Evolutionary conservation across 805 yeast genomes (phyloP).

Genomic region (Pichia kluyveri): DNA sequence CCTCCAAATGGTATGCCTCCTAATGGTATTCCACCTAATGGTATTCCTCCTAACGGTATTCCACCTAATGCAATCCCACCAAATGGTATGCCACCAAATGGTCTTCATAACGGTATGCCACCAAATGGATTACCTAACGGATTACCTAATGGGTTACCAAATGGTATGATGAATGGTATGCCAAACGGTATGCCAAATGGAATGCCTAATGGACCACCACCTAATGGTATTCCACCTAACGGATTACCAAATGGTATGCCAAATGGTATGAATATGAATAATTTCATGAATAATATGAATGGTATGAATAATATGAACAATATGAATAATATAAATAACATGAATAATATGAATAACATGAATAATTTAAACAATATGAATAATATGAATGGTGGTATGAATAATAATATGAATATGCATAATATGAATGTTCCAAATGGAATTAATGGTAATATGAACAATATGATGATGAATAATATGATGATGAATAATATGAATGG

Average conservation of each 20-base stretch:
- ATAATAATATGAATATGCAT: neutral
- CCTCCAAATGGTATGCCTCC: neutral
- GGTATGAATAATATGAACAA: neutral
- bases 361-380: conserved; percentile 3
- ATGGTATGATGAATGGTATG: no score
- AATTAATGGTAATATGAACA: neutral
- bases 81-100: neutral
- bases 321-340: neutral
- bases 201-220: neutral
- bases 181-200: neutral
- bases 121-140: neutral
- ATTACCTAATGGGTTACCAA: neutral
- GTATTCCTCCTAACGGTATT: neutral
- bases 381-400: conserved; percentile 2
- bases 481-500: neutral
- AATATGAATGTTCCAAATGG: neutral
- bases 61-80: neutral
- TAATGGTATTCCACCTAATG: neutral
- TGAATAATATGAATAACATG: neutral
- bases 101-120: no score
- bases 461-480: neutral
- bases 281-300: neutral
- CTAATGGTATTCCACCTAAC: neutral
- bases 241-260: neutral
- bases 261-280: neutral